Base-by-base conservation (phyloP, 805 yeast species). In the Metschnikowia kunwiensis region DNA sequence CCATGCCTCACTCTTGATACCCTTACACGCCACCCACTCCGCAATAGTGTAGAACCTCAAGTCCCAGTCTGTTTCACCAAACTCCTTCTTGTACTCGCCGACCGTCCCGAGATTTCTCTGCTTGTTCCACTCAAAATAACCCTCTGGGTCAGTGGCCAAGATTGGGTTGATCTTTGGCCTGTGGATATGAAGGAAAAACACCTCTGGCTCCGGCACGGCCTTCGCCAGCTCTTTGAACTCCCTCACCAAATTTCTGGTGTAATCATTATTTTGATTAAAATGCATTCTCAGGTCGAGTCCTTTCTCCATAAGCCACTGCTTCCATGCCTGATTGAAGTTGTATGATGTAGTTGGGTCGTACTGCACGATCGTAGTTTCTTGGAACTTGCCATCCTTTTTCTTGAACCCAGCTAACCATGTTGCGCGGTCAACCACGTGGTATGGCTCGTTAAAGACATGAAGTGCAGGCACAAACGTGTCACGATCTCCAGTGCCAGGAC, bases 381-480 rank as follows among this genome's bases (percentile, higher is more conserved):
- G 43, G 38, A 54, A 49, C 1, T 11, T 17, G 7, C 36, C 42
- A 6, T 28, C 34, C 13, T 35, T 20, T 6, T 10, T 9, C 15
- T 30, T 14, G 32, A 46, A 53, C 1, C 58, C 57, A 4, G 49
- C 57, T 22, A 52, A 38, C 57, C 55, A 49, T 1, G 56, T 32
- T 5, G 54, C 60, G 8, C 58, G 32, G n/a, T 26, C 40, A 4
- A 39, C 55, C 15, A 45, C 30, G 36, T 66, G 63, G 42, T 62
- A 63, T 7, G 57, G 53, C 37, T 64, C 61, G 24, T 59, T 42
- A 38, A 63, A 54, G 5, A 57, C 60, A 32, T 58, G 59, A 30
- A 67, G 61, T 3, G 69, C 68, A 8, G 68, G 65, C 7, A 60
- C 54, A 38, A 59, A 56, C 2, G 68, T 61, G 27, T 64, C 70